Base-by-base conservation (phyloP, 2,329 filamentous ascomycete species). In the Eutypa lata region DNA sequence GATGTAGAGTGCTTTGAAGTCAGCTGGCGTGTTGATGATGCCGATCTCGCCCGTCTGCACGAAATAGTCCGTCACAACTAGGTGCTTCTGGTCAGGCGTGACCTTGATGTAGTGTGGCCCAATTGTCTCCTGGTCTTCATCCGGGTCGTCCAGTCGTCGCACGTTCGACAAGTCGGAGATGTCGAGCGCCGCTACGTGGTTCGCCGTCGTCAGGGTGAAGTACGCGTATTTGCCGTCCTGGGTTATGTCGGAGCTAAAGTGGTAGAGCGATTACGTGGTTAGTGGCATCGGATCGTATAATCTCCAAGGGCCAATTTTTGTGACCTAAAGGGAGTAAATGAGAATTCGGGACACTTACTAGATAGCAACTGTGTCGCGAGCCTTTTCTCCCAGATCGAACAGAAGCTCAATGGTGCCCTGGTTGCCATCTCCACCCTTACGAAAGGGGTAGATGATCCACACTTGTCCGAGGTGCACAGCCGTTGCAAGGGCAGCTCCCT, bases 11-110 rank as follows among this genome's bases (percentile, higher is more conserved):
- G 75, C 82, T 72, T 84, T 84, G 75, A 77, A 86, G 63, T 86
- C 82, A 19, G 74, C 80, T 0, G 81, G 80, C 0, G 81, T 84
- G 62, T 85, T 84, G 61, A 86, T 74, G 2, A 86, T 70, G 7
- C 78, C 79, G 52, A 85, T 84, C 52, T 81, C 78, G 24, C 82
- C 82, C 10, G 76, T 80, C 68, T 86, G 82, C 2, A 87, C 80
- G 61, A 86, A 86, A 71, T 86, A 86, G 49, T 84, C 83, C n/a
- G 80, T 84, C 14, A 86, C 81, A 2, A 86, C 73, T 16, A 86
- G 67, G 64, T 86, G 80, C 73, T 83, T 83, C 73, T 85, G 81
- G 57, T 86, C 83, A 0, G 83, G 82, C 4, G 80, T 79, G 54
- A 86, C 73, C 72, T 86, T 86, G 70, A 86, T 71, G 60, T 85